Percentiles rank a stretch among this genome's conserved stretches.
Conservation (phyloP, 2,329 filamentous ascomycete species). For the Aspergillus calidoustus region DNA sequence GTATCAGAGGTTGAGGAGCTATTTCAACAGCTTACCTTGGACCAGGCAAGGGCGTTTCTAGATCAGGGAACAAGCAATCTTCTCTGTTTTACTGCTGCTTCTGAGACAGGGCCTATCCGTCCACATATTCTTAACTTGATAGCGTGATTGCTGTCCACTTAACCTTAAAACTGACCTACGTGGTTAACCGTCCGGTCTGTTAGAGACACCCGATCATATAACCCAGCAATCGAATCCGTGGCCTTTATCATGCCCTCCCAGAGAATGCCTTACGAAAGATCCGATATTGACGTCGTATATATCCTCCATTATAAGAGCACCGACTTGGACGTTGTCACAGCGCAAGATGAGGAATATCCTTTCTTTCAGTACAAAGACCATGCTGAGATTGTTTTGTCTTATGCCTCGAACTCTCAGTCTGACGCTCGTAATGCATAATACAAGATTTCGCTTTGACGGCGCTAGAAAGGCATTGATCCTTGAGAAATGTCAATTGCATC, state of each 20-base stretch:
- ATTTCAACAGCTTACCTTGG: not conserved
- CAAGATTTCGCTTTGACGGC: not conserved
- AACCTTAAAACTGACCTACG: no score
- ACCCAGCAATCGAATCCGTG: not conserved
- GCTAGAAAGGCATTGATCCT: not conserved
- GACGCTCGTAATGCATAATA: not conserved
- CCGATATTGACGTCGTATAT: not conserved
- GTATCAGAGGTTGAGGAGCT: not conserved
- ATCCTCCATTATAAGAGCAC: slow-evolving; percentile 3
- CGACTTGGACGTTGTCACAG: not conserved
- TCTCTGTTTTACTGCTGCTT: not conserved
- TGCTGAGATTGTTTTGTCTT: not conserved
- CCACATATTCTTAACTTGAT: not conserved
- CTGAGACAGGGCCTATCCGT: not conserved
- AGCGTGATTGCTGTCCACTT: not conserved
- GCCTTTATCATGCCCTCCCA: not conserved
- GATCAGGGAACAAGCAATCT: not conserved
- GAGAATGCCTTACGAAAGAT: not conserved
- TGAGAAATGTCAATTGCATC: not conserved
- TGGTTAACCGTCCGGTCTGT: no score
- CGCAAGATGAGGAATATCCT: not conserved
- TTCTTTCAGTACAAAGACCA: not conserved
- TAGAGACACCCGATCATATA: not conserved
- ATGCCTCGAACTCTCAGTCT: not conserved
- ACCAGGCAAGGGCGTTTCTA: not conserved